Conservation (phyloP, 2,329 filamentous ascomycete species). For the Beauveria sp. region DNA sequence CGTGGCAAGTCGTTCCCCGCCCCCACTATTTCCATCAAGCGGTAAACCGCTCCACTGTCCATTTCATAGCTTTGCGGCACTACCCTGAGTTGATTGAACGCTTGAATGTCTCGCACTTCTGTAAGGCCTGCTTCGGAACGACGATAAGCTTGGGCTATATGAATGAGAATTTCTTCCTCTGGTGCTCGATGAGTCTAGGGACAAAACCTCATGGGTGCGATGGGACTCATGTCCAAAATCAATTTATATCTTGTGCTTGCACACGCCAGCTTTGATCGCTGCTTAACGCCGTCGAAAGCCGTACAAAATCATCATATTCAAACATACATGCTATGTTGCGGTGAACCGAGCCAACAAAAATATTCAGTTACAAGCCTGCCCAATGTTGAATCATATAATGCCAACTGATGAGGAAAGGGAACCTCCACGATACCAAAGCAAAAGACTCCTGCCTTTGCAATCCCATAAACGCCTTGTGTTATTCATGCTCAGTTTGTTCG, state of each 20-base stretch:
- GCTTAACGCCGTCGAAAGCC: too few relatives aligned
- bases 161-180: too few relatives aligned
- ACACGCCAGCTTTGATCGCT: too few relatives aligned
- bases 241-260: too few relatives aligned
- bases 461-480: conserved; percentile 7
- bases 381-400: neutral
- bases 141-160: too few relatives aligned
- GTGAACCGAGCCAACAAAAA: neutral
- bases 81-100: neutral
- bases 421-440: neutral
- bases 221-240: too few relatives aligned
- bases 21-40: conserved; percentile 6
- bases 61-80: neutral
- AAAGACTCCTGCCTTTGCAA: neutral
- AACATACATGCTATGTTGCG: neutral
- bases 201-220: too few relatives aligned
- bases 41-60: neutral
- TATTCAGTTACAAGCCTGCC: neutral
- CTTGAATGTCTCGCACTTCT: neutral
- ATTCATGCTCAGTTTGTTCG: conserved; percentile 7
- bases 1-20: neutral
- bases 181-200: too few relatives aligned
- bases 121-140: too few relatives aligned
- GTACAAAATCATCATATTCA: neutral
- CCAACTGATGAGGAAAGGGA: neutral